A percentile compares a stretch with the other conserved stretches of the same genome.
phyloP scores from a whole-genome alignment of 768 basidiomycete genomes.

The Hemileccinum rubropunctum region DNA sequence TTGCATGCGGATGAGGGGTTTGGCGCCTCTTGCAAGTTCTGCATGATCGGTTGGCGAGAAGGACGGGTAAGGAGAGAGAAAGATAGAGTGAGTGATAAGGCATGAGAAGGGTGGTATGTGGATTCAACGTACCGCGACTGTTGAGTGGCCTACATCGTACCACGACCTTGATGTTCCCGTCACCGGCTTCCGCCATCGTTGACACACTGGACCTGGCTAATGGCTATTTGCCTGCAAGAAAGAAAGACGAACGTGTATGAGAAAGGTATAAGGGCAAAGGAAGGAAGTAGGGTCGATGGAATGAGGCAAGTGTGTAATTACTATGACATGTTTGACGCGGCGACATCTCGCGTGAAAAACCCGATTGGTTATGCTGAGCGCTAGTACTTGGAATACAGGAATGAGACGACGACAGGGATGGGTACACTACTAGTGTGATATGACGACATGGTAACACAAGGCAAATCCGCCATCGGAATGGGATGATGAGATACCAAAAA shows the following conservation, averaged over 20 bases:
- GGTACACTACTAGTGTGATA: neutral
- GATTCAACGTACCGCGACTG: conserved; percentile 66
- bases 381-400: neutral
- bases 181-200: conserved; percentile 71
- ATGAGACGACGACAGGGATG: neutral
- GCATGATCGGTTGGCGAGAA: conserved; percentile 13
- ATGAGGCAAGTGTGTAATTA: conserved; percentile 6
- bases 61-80: neutral
- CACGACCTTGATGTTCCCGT: conserved; percentile 90
- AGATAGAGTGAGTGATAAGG: conserved; percentile 2
- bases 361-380: conserved; percentile 4
- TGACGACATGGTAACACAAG: neutral
- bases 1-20: conserved; percentile 90
- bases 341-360: conserved; percentile 23
- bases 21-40: conserved; percentile 95
- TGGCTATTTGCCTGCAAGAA: conserved; percentile 10
- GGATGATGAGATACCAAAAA: neutral
- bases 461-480: conserved; percentile 5
- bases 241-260: conserved; percentile 1
- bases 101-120: conserved; percentile 1
- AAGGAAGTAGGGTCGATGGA: conserved; percentile 5
- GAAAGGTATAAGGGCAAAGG: neutral
- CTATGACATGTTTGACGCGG: conserved; percentile 14
- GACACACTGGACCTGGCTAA: conserved; percentile 14
- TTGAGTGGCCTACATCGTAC: conserved; percentile 97